phyloP scores from a whole-genome alignment of 2,329 filamentous ascomycete species.

The Hymenoscyphus linearis region DNA sequence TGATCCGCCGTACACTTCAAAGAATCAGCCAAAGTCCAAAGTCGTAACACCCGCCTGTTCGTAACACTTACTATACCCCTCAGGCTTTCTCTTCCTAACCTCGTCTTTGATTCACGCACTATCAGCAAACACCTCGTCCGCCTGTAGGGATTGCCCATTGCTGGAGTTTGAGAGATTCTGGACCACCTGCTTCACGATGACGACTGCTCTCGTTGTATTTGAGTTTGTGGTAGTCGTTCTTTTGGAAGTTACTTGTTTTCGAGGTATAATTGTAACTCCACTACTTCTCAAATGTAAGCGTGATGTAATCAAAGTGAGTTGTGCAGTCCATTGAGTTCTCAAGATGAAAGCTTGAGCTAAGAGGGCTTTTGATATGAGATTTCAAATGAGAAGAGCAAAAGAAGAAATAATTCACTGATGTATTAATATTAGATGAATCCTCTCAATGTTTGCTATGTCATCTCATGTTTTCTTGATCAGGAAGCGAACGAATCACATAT shows the following conservation, averaged over 20 bases:
- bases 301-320: not conserved
- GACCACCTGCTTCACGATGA: conserved; percentile 19
- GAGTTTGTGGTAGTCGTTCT: not conserved
- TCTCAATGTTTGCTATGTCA: too few species aligned
- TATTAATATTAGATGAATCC: too few species aligned
- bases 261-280: not conserved
- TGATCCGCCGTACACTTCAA: conserved; percentile 35
- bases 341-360: not conserved
- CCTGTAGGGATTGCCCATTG: conserved; percentile 31
- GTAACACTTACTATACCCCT: conserved; percentile 39
- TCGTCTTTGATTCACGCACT: conserved; percentile 36
- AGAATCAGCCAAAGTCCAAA: conserved; percentile 40
- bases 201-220: conserved; percentile 19
- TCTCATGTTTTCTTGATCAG: too few species aligned
- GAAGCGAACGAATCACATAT: too few species aligned
- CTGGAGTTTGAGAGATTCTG: conserved; percentile 20
- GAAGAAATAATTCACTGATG: not conserved
- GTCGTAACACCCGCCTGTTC: conserved; percentile 42
- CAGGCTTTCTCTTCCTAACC: conserved; percentile 27
- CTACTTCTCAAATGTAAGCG: not conserved
- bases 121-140: conserved; percentile 41
- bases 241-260: not conserved
- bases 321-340: not conserved
- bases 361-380: not conserved
- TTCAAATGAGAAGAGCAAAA: not conserved